Percentiles rank a stretch among this genome's conserved stretches.
Conservation (phyloP, 495 filamentous ascomycete species). For the Neurospora sublineolata region DNA sequence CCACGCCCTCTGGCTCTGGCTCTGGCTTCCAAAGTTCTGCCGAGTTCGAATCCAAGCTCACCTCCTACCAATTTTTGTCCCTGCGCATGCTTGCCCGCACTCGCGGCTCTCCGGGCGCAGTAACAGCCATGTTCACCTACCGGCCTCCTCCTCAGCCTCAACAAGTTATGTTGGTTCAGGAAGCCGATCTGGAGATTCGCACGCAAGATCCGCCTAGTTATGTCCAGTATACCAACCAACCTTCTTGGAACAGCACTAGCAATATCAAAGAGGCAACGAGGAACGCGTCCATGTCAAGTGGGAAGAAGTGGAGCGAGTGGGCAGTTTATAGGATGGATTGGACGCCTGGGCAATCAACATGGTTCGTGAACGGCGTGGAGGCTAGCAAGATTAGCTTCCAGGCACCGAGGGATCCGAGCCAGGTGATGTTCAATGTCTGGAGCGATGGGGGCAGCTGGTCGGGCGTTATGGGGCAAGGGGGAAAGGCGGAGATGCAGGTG, state of each 20-base stretch:
- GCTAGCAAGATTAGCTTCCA: conserved; percentile 49
- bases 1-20: neutral
- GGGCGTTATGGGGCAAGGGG: conserved; percentile 50
- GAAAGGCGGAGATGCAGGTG: conserved; percentile 52
- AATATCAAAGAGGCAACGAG: conserved; percentile 34
- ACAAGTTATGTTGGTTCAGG: conserved; percentile 40
- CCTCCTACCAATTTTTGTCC: conserved; percentile 48
- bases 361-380: conserved; percentile 53
- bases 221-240: conserved; percentile 68
- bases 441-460: conserved; percentile 63
- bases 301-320: conserved; percentile 52
- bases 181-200: conserved; percentile 69
- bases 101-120: conserved; percentile 43
- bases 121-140: conserved; percentile 63
- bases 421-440: conserved; percentile 63
- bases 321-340: conserved; percentile 63
- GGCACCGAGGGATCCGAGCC: conserved; percentile 47
- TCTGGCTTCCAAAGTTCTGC: conserved; percentile 44
- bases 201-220: conserved; percentile 44
- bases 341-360: conserved; percentile 45
- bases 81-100: conserved; percentile 49
- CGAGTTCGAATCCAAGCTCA: conserved; percentile 49
- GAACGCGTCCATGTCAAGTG: conserved; percentile 32
- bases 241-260: conserved; percentile 34
- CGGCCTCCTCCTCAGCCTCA: conserved; percentile 17